These are phyloP conservation scores for Talaromyces sp. DNA, from an alignment of 2,329 filamentous ascomycete species.

Conservation along the genomic window DNA sequence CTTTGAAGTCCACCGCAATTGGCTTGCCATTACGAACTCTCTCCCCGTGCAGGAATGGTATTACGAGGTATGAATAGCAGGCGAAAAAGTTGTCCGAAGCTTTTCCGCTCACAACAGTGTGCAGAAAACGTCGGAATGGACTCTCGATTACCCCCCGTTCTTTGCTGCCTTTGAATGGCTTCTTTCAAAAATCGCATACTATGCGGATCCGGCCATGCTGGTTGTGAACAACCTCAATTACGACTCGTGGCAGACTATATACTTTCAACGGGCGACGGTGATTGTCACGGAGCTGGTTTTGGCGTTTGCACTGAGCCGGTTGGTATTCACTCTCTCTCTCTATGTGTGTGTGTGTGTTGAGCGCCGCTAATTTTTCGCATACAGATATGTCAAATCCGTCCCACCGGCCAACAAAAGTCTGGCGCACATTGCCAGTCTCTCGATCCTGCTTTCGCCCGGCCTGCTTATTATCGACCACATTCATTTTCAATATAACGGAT, in stretches of 20 bases:
- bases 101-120: background rate
- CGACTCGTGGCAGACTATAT: conserved; percentile 87
- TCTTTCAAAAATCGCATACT: conserved; percentile 71
- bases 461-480: conserved; percentile 97
- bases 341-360: background rate
- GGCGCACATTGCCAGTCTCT: conserved; percentile 80
- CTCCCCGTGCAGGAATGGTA: conserved; percentile 89
- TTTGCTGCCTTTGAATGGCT: conserved; percentile 97
- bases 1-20: conserved; percentile 98
- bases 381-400: conserved; percentile 68
- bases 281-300: conserved; percentile 79
- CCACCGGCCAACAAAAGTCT: conserved; percentile 61
- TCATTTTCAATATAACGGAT: conserved; percentile 98
- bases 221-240: conserved; percentile 74
- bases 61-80: conserved; percentile 61
- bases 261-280: conserved; percentile 87
- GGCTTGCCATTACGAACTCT: conserved; percentile 91
- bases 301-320: conserved; percentile 74
- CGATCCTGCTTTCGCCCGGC: conserved; percentile 84
- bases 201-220: conserved; percentile 76
- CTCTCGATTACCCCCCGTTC: conserved; percentile 95
- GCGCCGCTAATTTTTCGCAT: conserved; percentile 13
- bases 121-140: conserved; percentile 94
- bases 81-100: background rate
- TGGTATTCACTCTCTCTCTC: conserved; percentile 28